Evolutionary conservation across 2,329 filamentous ascomycete species (phyloP), one percentile per base, ranked within the genome.

Genomic region (Talaromyces pinophilus): DNA sequence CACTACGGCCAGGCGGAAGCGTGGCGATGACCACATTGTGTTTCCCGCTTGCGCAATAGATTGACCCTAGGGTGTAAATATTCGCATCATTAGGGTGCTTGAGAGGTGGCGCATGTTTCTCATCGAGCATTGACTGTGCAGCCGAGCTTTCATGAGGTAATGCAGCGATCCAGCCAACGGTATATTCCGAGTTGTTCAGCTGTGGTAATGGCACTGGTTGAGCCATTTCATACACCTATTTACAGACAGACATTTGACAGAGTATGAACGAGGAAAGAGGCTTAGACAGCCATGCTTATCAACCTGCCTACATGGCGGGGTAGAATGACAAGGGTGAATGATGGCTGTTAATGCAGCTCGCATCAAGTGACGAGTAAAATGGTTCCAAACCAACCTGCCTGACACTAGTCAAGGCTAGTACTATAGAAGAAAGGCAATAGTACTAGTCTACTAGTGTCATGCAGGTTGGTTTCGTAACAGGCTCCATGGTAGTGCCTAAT

Each of bases 71-170:
- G 30, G 33, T 40, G 33, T 59, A 59, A 15, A 59, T 38, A 62
- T 62, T 50, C 13, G 10, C 17, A 40, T 62, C 40, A 48, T 33
- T 62, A 38, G 46, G 25, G 59, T 62, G 38, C 38, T 48, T 48
- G 10, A 11, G 40, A 22, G n/a, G n/a, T 15, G 40, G 38, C 17
- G 38, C 59, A 48, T 62, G 59, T 40, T 46, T 46, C 40, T 62
- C 30, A 22, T 62, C 59, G 19, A 62, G 59, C 59, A 62, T 62
- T 28, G 38, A 30, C 28, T 62, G 13, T 19, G 42, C 59, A 48
- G 59, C 40, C 22, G 40, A 38, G 3, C 38, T 48, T 48, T 62
- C 40, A 17, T 48, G 38, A 30, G 38, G 40, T 17, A 62, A 40
- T 5, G 59, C 25, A 15, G 38, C 19, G 6, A 62, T 48, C 59